Conservation (phyloP, 768 basidiomycete genomes). For the Hortiboletus flavorubellus region DNA sequence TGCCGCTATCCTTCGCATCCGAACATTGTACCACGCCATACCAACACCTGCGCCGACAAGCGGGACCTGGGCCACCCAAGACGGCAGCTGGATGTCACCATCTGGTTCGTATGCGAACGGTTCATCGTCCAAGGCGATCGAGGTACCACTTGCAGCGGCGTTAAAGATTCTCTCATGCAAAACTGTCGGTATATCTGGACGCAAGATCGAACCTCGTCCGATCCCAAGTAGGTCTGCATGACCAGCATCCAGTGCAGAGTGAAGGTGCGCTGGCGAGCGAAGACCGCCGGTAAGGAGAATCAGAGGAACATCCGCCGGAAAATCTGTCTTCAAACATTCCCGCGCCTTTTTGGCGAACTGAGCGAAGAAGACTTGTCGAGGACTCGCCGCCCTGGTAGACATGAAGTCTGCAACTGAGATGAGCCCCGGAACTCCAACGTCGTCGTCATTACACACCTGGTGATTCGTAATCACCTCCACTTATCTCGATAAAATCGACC, state of each 20-base stretch:
- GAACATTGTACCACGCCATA: constrained; percentile 66
- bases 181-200: constrained; percentile 55
- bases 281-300: constrained; percentile 84
- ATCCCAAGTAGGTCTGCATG: constrained; percentile 78
- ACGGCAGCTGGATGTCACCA: constrained; percentile 17
- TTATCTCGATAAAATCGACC: constrained; percentile 85
- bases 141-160: constrained; percentile 3
- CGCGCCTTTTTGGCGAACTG: constrained; percentile 60
- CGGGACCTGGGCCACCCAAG: constrained; percentile 44
- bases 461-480: constrained; percentile 82
- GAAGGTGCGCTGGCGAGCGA: constrained; percentile 52
- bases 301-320: constrained; percentile 42
- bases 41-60: constrained; percentile 62
- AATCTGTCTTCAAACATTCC: constrained; percentile 37
- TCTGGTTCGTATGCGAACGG: constrained; percentile 42
- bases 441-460: constrained; percentile 46
- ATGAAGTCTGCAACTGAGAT: constrained; percentile 43
- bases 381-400: constrained; percentile 16
- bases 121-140: constrained; percentile 19
- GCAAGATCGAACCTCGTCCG: constrained; percentile 61
- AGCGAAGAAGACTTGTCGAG: constrained; percentile 72
- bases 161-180: constrained; percentile 23
- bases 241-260: constrained; percentile 45
- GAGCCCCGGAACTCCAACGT: neutral
- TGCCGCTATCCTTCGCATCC: constrained; percentile 50